Evolutionary conservation across 129 eudicot species (phyloP).

Genomic region (Cynara cardunculus): DNA sequence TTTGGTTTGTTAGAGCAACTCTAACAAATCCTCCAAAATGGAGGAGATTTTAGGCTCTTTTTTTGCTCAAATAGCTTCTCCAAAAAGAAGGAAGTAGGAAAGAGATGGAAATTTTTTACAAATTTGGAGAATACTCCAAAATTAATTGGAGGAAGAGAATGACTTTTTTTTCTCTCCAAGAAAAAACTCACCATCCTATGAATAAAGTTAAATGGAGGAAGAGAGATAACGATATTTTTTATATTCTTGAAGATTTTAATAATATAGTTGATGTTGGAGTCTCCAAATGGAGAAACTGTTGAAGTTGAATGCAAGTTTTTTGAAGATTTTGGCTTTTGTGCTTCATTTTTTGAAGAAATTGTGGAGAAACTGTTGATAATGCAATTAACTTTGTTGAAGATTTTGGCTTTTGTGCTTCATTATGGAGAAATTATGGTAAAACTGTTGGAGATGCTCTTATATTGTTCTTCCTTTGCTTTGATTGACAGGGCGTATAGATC

Average conservation of each 20-base stretch:
- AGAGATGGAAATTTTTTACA: neutral
- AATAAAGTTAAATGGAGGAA: neutral
- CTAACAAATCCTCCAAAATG: neutral
- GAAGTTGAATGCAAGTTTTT: neutral
- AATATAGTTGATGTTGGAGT: neutral
- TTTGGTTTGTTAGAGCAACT: neutral
- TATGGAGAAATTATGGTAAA: no score
- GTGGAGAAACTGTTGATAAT: no score
- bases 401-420: no score
- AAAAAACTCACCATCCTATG: neutral
- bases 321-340: no score
- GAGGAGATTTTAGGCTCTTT: neutral
- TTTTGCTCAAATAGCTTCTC: neutral
- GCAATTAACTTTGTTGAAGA: no score
- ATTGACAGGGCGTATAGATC: slow-evolving; percentile 83
- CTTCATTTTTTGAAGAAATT: no score
- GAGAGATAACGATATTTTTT: neutral
- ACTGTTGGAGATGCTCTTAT: neutral
- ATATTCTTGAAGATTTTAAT: neutral
- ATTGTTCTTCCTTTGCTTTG: neutral
- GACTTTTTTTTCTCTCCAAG: neutral
- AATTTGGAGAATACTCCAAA: neutral
- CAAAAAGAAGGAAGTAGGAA: neutral
- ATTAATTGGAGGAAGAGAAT: neutral
- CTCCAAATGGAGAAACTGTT: neutral